Percentiles rank a stretch among this genome's conserved stretches.
Conservation (phyloP, 1,139 yeast genomes). For the Scheffersomyces illinoinensis region DNA sequence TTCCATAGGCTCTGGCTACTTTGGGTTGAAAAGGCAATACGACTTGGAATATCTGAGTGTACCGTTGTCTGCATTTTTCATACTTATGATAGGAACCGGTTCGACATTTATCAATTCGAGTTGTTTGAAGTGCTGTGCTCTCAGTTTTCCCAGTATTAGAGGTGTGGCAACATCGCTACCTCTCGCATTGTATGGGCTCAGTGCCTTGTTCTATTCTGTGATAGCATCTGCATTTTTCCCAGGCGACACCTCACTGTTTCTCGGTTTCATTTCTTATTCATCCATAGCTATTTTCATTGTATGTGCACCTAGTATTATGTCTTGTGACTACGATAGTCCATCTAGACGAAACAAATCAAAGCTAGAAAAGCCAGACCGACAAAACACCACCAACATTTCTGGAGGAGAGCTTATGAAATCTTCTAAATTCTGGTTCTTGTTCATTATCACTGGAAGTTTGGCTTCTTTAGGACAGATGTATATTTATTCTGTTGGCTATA, state of each 20-base stretch:
- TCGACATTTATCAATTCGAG: conserved; percentile 55
- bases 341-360: conserved; percentile 1
- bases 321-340: conserved; percentile 37
- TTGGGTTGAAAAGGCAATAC: conserved; percentile 48
- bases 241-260: conserved; percentile 51
- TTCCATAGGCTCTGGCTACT: conserved; percentile 45
- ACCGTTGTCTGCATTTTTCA: conserved; percentile 32
- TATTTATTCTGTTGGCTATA: conserved; percentile 62
- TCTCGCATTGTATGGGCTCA: conserved; percentile 57
- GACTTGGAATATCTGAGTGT: conserved; percentile 32
- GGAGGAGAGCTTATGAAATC: conserved; percentile 30
- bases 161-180: conserved; percentile 66
- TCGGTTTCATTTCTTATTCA: conserved; percentile 48
- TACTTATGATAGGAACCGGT: conserved; percentile 53
- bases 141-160: conserved; percentile 53
- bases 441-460: conserved; percentile 46
- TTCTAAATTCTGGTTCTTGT: conserved; percentile 50
- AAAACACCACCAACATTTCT: conserved; percentile 5
- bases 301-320: conserved; percentile 50
- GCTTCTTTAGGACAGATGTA: conserved; percentile 65
- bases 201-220: conserved; percentile 57
- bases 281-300: conserved; percentile 36
- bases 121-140: conserved; percentile 59
- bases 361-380: background rate
- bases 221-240: conserved; percentile 49